Base-by-base conservation (phyloP, 805 yeast species). In the Sugiyamaella americana region DNA sequence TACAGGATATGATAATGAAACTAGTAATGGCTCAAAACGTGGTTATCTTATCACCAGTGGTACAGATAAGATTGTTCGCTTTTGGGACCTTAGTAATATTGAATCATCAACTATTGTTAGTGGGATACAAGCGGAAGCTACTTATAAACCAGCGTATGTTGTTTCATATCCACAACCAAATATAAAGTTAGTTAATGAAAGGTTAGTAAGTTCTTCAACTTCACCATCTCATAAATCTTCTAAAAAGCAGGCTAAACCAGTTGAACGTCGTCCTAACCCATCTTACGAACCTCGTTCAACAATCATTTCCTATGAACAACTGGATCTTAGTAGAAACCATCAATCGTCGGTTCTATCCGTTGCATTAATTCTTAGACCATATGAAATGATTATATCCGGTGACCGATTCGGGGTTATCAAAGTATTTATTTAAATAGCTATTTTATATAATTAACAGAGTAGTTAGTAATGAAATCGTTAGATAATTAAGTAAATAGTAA, bases 391-490 rank as follows among this genome's bases (percentile, higher is more conserved):
- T 2, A 65, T 85, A 2, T 71, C 84, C 2, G 87, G 68, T 2
- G 94, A 85, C 54, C 66, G 87, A 47, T 72, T 77, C 37, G 95
- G 95, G 0, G 68, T 66, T 2, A 68, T 86, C 26, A 78, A 79
- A 58, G 74, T 84, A 2, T 83, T 76, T 26, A 40, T 54, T 43
- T 54, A 41, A 44, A 13, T 32, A 26, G n/a, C n/a, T n/a, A n/a
- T n/a, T n/a, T n/a, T n/a, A n/a, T n/a, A n/a, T n/a, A n/a, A n/a
- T n/a, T n/a, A n/a, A n/a, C n/a, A n/a, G n/a, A n/a, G n/a, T n/a
- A n/a, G n/a, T n/a, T n/a, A n/a, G n/a, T n/a, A n/a, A n/a, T n/a
- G n/a, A n/a, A n/a, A n/a, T n/a, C n/a, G n/a, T n/a, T n/a, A n/a
- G n/a, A n/a, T n/a, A n/a, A n/a, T n/a, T n/a, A n/a, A n/a, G n/a